A percentile compares a stretch with the other conserved stretches of the same genome.
Conservation (phyloP, 2,329 filamentous ascomycete genomes). For the Monosporascus ibericus region DNA sequence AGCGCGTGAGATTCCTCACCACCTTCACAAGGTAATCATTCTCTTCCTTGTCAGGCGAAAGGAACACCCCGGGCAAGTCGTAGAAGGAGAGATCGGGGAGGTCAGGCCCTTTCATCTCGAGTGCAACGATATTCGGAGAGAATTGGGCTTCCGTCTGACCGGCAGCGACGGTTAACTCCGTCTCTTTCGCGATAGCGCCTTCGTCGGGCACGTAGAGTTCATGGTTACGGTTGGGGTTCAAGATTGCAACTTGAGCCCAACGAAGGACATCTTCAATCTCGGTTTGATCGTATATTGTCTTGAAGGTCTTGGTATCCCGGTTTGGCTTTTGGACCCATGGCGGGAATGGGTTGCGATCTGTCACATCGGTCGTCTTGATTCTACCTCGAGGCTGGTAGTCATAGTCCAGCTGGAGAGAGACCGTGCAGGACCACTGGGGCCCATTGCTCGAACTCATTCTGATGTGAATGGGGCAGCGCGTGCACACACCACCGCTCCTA, state of each 20-base stretch:
- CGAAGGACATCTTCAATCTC: slow-evolving; percentile 63
- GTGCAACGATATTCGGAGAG: slow-evolving; percentile 72
- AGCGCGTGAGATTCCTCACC: slow-evolving; percentile 62
- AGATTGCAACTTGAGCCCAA: slow-evolving; percentile 70
- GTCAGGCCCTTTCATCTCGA: slow-evolving; percentile 67
- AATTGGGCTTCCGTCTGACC: slow-evolving; percentile 57
- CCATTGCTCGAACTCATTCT: slow-evolving; percentile 53
- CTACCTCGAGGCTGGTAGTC: slow-evolving; percentile 38
- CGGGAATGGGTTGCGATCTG: slow-evolving; percentile 48
- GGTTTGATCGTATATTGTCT: slow-evolving; percentile 51
- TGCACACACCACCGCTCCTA: slow-evolving; percentile 50
- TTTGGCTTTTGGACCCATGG: slow-evolving; percentile 54
- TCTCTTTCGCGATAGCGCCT: slow-evolving; percentile 33
- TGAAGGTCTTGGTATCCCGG: slow-evolving; percentile 52
- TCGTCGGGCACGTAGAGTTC: slow-evolving; percentile 49
- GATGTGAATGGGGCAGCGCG: slow-evolving; percentile 75
- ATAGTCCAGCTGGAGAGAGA: slow-evolving; percentile 63
- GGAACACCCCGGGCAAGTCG: slow-evolving; percentile 79
- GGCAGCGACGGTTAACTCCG: slow-evolving; percentile 30
- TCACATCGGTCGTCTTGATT: slow-evolving; percentile 42
- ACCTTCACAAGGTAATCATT: slow-evolving; percentile 66
- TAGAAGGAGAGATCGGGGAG: slow-evolving; percentile 76
- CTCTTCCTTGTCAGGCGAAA: slow-evolving; percentile 55
- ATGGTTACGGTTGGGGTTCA: slow-evolving; percentile 57
- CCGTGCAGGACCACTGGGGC: slow-evolving; percentile 59